phyloP scores from a whole-genome alignment of 2,329 filamentous ascomycete genomes.

The Botryotinia globosa region DNA sequence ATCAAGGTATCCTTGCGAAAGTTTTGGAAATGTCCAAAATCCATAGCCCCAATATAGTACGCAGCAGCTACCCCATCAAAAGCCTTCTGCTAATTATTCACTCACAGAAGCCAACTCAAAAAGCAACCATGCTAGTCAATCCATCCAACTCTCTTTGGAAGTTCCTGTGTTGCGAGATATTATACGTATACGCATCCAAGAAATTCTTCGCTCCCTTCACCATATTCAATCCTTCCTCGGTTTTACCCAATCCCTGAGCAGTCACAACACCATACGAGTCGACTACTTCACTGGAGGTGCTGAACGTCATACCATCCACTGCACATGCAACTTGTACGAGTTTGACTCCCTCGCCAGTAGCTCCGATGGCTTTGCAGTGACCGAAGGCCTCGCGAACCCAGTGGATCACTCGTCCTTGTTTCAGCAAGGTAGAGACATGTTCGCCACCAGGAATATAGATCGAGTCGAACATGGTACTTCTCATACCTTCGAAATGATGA shows the following conservation, averaged over 20 bases:
- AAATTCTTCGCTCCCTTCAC: slow-evolving; percentile 67
- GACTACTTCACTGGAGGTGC: slow-evolving; percentile 44
- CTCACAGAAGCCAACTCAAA: slow-evolving; percentile 42
- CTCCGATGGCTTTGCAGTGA: slow-evolving; percentile 76
- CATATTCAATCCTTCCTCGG: slow-evolving; percentile 60
- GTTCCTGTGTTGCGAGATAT: slow-evolving; percentile 69
- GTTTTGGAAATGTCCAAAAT: background rate
- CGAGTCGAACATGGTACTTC: slow-evolving; percentile 78
- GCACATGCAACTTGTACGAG: slow-evolving; percentile 53
- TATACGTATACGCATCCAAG: slow-evolving; percentile 65
- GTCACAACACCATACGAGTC: slow-evolving; percentile 80
- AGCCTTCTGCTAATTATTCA: background rate
- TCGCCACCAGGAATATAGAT: slow-evolving; percentile 73
- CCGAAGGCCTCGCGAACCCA: slow-evolving; percentile 80
- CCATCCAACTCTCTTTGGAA: slow-evolving; percentile 73
- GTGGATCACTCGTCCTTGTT: slow-evolving; percentile 70
- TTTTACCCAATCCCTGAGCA: slow-evolving; percentile 44
- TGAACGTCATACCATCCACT: slow-evolving; percentile 48
- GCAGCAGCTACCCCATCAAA: background rate
- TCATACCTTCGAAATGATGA: slow-evolving; percentile 76
- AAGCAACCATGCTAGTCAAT: slow-evolving; percentile 64
- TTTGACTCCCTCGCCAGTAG: slow-evolving; percentile 67
- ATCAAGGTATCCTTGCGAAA: background rate
- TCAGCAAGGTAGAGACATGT: slow-evolving; percentile 59
- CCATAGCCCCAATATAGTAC: background rate